phyloP scores from a whole-genome alignment of 129 eudicot genomes.

The sunflower (Helianthus annuus) region HanXRQr2.0-SUNRISE NC_035433.2:77858645-77859144 shows the following conservation, averaged over 20 bases:
- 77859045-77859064: too few species aligned
- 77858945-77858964: constrained; percentile 40
- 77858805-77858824: constrained; percentile 31
- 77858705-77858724: constrained; percentile 39
- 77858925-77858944: constrained; percentile 45
- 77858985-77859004: background rate
- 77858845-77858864: constrained; percentile 33
- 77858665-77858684: constrained; percentile 40
- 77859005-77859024: too few species aligned
- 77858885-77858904: constrained; percentile 26
- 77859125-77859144: too few species aligned
- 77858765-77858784: constrained; percentile 32
- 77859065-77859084: too few species aligned
- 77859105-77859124: too few species aligned
- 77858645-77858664: constrained; percentile 34
- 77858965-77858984: constrained; percentile 44
- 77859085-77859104: too few species aligned
- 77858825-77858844: constrained; percentile 34
- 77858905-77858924: constrained; percentile 36
- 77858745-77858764: constrained; percentile 28
- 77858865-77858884: constrained; percentile 41
- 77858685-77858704: constrained; percentile 37
- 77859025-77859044: too few species aligned
- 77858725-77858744: constrained; percentile 28
- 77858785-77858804: constrained; percentile 37